These are phyloP conservation scores for Trichoderma sp. DNA, from an alignment of 2,329 filamentous ascomycete species.

Conservation along the genomic window DNA sequence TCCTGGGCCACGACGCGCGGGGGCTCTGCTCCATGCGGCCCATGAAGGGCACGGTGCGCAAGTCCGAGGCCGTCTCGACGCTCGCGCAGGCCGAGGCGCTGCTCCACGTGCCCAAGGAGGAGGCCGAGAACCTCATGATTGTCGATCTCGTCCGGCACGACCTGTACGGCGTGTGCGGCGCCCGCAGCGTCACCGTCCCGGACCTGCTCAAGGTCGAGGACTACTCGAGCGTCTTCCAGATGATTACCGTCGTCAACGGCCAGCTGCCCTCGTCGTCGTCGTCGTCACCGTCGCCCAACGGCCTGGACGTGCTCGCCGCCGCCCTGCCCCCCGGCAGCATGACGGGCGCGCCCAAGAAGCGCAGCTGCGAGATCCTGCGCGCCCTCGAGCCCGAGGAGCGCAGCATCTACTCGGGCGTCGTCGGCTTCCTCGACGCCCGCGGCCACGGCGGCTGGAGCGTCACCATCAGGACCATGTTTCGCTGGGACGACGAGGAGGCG, in stretches of 20 bases:
- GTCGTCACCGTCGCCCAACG: slow-evolving; percentile 49
- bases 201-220: slow-evolving; percentile 86
- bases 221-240: slow-evolving; percentile 87
- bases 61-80: slow-evolving; percentile 65
- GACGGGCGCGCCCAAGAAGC: slow-evolving; percentile 94
- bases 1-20: slow-evolving; percentile 60
- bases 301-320: slow-evolving; percentile 74
- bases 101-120: slow-evolving; percentile 81
- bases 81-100: slow-evolving; percentile 71
- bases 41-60: slow-evolving; percentile 96
- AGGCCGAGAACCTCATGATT: slow-evolving; percentile 97
- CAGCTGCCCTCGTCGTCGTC: slow-evolving; percentile 46
- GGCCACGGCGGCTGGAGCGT: slow-evolving; percentile 90
- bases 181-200: slow-evolving; percentile 71
- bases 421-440: slow-evolving; percentile 86
- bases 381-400: slow-evolving; percentile 67
- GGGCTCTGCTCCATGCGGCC: slow-evolving; percentile 79
- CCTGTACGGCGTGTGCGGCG: slow-evolving; percentile 79
- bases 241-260: slow-evolving; percentile 85
- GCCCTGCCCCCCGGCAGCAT: slow-evolving; percentile 89
- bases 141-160: slow-evolving; percentile 96
- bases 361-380: slow-evolving; percentile 80
- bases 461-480: slow-evolving; percentile 80
- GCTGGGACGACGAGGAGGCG: slow-evolving; percentile 63
- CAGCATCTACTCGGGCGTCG: slow-evolving; percentile 82